phyloP scores from a whole-genome alignment of 352 stramenopile genomes.

The Globisporangium cederbergense region DNA sequence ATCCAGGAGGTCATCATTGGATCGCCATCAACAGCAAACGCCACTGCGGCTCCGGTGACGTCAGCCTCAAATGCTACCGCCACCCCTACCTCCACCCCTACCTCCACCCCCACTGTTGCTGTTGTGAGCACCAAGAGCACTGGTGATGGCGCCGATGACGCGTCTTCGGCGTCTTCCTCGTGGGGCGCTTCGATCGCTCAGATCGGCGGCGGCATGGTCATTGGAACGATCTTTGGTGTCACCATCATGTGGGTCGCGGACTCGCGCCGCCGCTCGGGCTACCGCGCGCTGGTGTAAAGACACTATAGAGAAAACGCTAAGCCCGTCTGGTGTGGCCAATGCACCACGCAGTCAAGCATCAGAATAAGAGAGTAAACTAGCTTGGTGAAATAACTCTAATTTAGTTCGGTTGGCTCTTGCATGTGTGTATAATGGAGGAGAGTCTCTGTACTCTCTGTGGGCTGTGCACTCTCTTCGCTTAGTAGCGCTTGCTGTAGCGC shows the following conservation, averaged over 20 bases:
- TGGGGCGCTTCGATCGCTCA: constrained; percentile 5
- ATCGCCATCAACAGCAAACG: neutral
- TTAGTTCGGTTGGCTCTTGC: neutral
- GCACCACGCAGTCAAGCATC: neutral
- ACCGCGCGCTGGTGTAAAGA: constrained; percentile 25
- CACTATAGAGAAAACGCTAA: neutral
- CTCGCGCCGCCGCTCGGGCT: constrained; percentile 27
- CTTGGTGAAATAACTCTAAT: constrained; percentile 11
- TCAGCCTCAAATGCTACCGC: neutral
- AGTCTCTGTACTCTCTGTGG: too few relatives aligned
- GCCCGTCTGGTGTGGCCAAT: neutral
- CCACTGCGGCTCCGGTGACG: constrained; percentile 6
- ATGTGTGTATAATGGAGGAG: too few relatives aligned
- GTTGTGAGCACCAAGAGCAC: neutral
- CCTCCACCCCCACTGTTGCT: neutral
- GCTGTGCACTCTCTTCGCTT: neutral
- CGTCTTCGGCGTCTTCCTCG: neutral
- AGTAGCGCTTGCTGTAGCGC: constrained; percentile 17
- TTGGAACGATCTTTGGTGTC: constrained; percentile 30
- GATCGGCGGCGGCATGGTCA: constrained; percentile 25
- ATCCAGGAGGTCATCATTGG: constrained; percentile 18
- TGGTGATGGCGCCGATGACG: neutral
- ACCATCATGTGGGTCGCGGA: constrained; percentile 30
- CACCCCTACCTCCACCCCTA: neutral
- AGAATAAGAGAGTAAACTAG: neutral